Evolutionary conservation across 768 basidiomycete genomes (phyloP).

Genomic region (Leccinum broughii): DNA sequence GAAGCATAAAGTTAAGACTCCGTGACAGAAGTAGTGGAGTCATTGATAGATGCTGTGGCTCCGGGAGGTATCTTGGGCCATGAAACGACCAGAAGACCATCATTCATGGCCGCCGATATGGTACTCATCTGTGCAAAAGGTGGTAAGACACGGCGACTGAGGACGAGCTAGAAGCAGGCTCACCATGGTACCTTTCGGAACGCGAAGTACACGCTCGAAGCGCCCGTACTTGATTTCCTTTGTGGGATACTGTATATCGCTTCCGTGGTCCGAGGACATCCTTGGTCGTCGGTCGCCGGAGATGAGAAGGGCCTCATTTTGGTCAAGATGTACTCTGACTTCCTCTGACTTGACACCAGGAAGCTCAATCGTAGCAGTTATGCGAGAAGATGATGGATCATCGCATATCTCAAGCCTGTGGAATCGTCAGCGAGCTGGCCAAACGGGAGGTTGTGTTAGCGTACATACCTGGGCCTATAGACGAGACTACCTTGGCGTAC

Average conservation of each 20-base stretch:
- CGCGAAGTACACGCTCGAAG: slow-evolving; percentile 37
- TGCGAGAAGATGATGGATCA: slow-evolving; percentile 32
- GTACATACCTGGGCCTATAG: slow-evolving; percentile 33
- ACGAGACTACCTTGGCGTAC: slow-evolving; percentile 30
- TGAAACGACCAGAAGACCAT: slow-evolving; percentile 40
- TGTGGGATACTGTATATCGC: slow-evolving; percentile 26
- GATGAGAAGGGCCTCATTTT: slow-evolving; percentile 31
- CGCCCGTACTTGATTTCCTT: slow-evolving; percentile 43
- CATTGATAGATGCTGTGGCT: slow-evolving; percentile 12
- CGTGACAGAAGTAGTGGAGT: background rate
- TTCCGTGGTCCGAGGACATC: slow-evolving; percentile 18
- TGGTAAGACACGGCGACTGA: slow-evolving; percentile 4
- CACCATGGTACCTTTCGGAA: slow-evolving; percentile 41
- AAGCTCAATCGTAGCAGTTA: slow-evolving; percentile 40
- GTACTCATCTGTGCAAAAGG: slow-evolving; percentile 31
- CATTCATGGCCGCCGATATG: slow-evolving; percentile 40
- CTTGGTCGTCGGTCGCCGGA: slow-evolving; percentile 34
- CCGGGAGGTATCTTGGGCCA: slow-evolving; percentile 37
- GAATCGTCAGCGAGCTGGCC: slow-evolving; percentile 14
- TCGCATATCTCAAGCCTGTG: slow-evolving; percentile 42
- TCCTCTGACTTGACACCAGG: slow-evolving; percentile 41
- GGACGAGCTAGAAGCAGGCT: slow-evolving; percentile 8
- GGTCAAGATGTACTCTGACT: slow-evolving; percentile 35
- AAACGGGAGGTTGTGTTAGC: slow-evolving; percentile 4
- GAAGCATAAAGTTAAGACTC: slow-evolving; percentile 4